A percentile compares a stretch with the other conserved stretches of the same genome.
phyloP scores from a whole-genome alignment of 2,329 filamentous ascomycete genomes.

The Chrysosphaeria jannelii region DNA sequence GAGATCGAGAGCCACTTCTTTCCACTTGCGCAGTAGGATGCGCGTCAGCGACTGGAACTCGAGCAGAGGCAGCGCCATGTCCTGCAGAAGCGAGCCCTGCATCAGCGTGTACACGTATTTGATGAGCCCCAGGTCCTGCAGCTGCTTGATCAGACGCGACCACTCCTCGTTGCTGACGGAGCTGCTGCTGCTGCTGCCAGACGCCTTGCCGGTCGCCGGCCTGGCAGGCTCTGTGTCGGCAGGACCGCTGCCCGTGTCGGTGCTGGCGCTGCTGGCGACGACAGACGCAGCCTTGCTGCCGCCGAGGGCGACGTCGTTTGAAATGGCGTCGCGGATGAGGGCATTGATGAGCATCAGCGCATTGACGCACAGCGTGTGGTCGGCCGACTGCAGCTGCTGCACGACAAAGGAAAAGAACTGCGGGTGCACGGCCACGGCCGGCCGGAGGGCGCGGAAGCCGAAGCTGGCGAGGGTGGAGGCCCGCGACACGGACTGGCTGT shows the following conservation, averaged over 20 bases:
- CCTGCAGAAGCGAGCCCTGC: conserved; percentile 77
- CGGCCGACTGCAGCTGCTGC: conserved; percentile 67
- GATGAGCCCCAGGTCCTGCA: conserved; percentile 83
- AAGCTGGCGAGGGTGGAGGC: conserved; percentile 25
- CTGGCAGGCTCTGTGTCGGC: no score
- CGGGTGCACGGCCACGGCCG: conserved; percentile 67
- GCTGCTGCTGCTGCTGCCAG: no score
- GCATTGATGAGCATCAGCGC: conserved; percentile 87
- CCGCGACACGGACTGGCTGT: conserved; percentile 26
- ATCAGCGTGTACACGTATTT: conserved; percentile 77
- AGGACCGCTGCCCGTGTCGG: conserved; percentile 3
- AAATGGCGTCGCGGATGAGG: conserved; percentile 71
- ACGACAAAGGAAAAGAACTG: conserved; percentile 90
- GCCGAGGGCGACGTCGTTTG: conserved; percentile 22
- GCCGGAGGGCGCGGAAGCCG: conserved; percentile 76
- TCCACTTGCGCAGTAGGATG: conserved; percentile 63
- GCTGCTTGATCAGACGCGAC: conserved; percentile 77
- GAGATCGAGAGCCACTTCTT: conserved; percentile 53
- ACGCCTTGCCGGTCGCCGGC: conserved; percentile 1
- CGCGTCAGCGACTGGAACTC: conserved; percentile 89
- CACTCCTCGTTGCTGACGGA: no score
- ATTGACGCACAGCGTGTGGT: conserved; percentile 87
- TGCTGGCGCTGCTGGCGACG: conserved; percentile 6
- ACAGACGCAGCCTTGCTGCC: conserved; percentile 1
- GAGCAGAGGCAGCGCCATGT: conserved; percentile 63